Evolutionary conservation across 352 stramenopile genomes (phyloP).

Genomic region (Globisporangium radiosum): DNA sequence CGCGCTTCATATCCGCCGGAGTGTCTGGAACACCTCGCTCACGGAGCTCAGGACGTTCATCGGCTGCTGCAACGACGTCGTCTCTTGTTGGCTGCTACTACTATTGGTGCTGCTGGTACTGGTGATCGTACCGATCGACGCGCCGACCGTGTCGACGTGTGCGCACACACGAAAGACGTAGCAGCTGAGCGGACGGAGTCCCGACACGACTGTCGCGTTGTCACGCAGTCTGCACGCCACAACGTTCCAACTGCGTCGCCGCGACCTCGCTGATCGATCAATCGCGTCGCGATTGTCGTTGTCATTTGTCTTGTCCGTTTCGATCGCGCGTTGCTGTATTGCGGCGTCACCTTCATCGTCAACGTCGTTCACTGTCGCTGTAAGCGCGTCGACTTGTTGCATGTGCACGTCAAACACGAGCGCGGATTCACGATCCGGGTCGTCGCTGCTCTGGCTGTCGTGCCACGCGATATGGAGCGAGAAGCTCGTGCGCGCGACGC

Average conservation of each 20-base stretch:
- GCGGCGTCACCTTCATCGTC: too few species aligned
- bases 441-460: constrained; percentile 1
- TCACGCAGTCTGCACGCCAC: constrained; percentile 8
- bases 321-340: too few species aligned
- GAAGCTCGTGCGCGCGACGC: constrained; percentile 16
- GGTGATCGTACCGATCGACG: too few species aligned
- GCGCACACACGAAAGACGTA: constrained; percentile 24
- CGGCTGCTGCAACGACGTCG: not conserved
- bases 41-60: constrained; percentile 15
- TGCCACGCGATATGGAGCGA: constrained; percentile 18
- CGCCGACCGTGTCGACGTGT: not conserved
- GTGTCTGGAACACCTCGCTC: constrained; percentile 20
- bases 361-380: not conserved
- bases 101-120: too few species aligned
- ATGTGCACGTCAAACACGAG: constrained; percentile 23
- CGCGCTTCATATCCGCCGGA: constrained; percentile 17
- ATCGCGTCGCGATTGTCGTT: not conserved
- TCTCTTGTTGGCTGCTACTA: too few species aligned
- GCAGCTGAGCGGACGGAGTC: constrained; percentile 14
- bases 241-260: constrained; percentile 7
- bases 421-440: not conserved
- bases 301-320: not conserved
- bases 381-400: constrained; percentile 6
- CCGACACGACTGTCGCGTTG: constrained; percentile 4
- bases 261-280: not conserved